Evolutionary conservation across 2,329 filamentous ascomycete genomes (phyloP).

Genomic region (Rutstroemia sp.): DNA sequence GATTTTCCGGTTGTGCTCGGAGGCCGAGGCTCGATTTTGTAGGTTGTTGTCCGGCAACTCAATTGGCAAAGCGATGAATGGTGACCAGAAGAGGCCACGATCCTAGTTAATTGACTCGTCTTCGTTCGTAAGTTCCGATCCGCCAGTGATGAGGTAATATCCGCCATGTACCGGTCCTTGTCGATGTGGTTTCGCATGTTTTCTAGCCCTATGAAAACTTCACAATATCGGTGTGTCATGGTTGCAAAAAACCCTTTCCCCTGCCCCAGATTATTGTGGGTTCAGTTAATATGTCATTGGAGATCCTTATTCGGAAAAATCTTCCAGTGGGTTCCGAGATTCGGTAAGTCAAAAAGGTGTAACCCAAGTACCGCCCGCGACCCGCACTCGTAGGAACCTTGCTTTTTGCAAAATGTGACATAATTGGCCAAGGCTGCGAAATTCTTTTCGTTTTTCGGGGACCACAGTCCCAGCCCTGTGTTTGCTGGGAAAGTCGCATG

Average conservation of each 20-base stretch:
- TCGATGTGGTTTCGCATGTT: too few species aligned
- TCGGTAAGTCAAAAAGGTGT: not conserved
- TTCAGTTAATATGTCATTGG: not conserved
- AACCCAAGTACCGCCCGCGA: not conserved
- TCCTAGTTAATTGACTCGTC: too few species aligned
- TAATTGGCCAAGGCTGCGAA: not conserved
- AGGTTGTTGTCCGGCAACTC: too few species aligned
- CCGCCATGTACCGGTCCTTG: not conserved
- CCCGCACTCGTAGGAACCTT: not conserved
- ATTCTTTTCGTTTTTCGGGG: not conserved
- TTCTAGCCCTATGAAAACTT: too few species aligned
- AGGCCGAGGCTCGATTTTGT: too few species aligned
- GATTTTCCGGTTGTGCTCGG: too few species aligned
- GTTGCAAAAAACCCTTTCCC: not conserved
- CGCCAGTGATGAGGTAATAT: not conserved
- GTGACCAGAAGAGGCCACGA: too few species aligned
- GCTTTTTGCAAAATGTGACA: not conserved
- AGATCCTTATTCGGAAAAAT: not conserved
- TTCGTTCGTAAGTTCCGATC: too few species aligned
- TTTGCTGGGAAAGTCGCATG: not conserved
- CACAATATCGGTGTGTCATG: slow-evolving; percentile 3
- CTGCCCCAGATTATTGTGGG: slow-evolving; percentile 2
- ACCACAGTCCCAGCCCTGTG: too few species aligned
- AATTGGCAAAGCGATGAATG: too few species aligned
- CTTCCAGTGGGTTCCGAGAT: not conserved